phyloP scores from a whole-genome alignment of 805 yeast genomes.

The Candida ficus region DNA sequence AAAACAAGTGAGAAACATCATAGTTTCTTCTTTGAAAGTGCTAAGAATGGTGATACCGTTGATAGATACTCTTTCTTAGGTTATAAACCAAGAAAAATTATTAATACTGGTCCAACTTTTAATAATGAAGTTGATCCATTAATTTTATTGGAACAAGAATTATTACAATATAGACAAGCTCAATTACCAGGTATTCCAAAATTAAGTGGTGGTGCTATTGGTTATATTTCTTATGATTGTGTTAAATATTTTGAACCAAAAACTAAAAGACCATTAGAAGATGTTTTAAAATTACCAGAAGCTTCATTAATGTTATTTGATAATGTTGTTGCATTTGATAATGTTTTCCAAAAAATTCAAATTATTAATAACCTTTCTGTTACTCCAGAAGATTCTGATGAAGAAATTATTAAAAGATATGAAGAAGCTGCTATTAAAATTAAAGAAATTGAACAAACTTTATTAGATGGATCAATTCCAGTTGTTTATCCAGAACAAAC shows the following conservation, averaged over 20 bases:
- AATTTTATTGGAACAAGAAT: constrained; percentile 64
- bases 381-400: constrained; percentile 26
- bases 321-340: constrained; percentile 85
- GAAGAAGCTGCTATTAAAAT: constrained; percentile 54
- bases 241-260: constrained; percentile 94
- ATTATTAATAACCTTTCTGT: constrained; percentile 74
- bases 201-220: constrained; percentile 93
- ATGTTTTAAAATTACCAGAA: constrained; percentile 83
- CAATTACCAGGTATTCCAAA: constrained; percentile 78
- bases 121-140: constrained; percentile 71
- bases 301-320: constrained; percentile 89
- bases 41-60: constrained; percentile 81
- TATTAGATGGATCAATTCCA: constrained; percentile 39
- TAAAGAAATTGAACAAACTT: constrained; percentile 42
- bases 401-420: constrained; percentile 40
- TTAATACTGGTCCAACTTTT: constrained; percentile 57
- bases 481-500: constrained; percentile 70
- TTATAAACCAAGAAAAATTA: constrained; percentile 71
- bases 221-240: constrained; percentile 95
- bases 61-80: constrained; percentile 93
- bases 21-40: constrained; percentile 84
- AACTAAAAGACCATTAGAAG: constrained; percentile 70
- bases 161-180: constrained; percentile 60
- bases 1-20: constrained; percentile 46
- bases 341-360: constrained; percentile 90